Conservation (phyloP, 441 rosid species). For the Populus hybrid region DNA sequence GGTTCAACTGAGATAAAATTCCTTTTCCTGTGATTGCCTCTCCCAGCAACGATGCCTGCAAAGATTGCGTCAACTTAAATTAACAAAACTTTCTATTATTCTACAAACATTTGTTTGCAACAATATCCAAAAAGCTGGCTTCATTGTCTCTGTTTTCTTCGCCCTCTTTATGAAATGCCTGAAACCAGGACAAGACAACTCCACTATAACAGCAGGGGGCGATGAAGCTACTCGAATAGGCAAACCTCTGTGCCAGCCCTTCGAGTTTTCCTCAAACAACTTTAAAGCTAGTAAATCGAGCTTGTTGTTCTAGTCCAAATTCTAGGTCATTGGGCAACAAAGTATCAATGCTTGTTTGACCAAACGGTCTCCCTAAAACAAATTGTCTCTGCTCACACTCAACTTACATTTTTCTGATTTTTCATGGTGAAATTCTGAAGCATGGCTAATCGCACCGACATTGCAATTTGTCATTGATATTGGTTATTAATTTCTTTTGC, state of each 20-base stretch:
- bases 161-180: background rate
- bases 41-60: constrained; percentile 82
- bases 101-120: background rate
- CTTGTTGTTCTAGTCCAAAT: background rate
- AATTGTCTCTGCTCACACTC: background rate
- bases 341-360: background rate
- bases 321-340: background rate
- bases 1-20: constrained; percentile 68
- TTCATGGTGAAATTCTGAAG: background rate
- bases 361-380: background rate
- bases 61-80: background rate
- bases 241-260: too few relatives aligned
- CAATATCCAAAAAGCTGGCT: background rate
- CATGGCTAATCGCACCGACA: background rate
- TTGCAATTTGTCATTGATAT: background rate
- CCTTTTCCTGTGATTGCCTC: constrained; percentile 92
- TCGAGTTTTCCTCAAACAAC: background rate
- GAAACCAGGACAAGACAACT: background rate
- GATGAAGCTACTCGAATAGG: too few relatives aligned
- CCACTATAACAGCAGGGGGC: background rate
- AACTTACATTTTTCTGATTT: background rate
- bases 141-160: background rate
- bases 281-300: background rate
- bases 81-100: background rate
- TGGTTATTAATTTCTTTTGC: background rate